phyloP scores from a whole-genome alignment of 116 monocot species.

The Posidonia oceanica region DNA sequence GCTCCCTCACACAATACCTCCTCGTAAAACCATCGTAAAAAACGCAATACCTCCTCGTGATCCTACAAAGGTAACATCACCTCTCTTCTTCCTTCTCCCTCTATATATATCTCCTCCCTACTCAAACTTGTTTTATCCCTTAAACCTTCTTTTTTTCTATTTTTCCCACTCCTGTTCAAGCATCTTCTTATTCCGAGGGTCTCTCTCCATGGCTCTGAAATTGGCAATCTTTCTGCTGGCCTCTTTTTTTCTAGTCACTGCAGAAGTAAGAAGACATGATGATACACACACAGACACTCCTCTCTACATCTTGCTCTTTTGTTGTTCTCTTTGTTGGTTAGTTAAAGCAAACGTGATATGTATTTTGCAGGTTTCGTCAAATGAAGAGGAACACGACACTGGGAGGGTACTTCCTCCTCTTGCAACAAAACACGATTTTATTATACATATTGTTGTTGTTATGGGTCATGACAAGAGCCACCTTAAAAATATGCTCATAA shows the following conservation, averaged over 20 bases:
- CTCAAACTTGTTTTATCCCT: too few relatives aligned
- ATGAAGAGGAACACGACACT: not conserved
- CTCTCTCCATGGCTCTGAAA: not conserved
- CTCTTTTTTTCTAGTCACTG: not conserved
- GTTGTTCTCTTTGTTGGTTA: not conserved
- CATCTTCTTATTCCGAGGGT: too few relatives aligned
- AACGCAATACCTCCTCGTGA: too few relatives aligned
- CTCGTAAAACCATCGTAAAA: not conserved
- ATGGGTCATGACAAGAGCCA: too few relatives aligned
- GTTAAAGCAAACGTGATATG: not conserved
- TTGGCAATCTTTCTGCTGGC: not conserved
- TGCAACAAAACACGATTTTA: not conserved
- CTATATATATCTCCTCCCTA: too few relatives aligned
- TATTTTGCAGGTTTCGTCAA: not conserved
- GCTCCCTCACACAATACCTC: not conserved
- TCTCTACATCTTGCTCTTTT: not conserved
- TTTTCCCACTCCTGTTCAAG: not conserved
- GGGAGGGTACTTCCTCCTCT: not conserved
- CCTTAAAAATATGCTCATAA: not conserved
- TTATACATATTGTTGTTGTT: too few relatives aligned
- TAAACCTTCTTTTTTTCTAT: too few relatives aligned
- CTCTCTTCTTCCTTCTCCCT: too few relatives aligned
- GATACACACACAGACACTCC: too few relatives aligned
- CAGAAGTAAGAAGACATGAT: not conserved
- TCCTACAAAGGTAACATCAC: too few relatives aligned